Evolutionary conservation across 2,329 filamentous ascomycete species (phyloP).

Genomic region (Balansia obtecta): DNA sequence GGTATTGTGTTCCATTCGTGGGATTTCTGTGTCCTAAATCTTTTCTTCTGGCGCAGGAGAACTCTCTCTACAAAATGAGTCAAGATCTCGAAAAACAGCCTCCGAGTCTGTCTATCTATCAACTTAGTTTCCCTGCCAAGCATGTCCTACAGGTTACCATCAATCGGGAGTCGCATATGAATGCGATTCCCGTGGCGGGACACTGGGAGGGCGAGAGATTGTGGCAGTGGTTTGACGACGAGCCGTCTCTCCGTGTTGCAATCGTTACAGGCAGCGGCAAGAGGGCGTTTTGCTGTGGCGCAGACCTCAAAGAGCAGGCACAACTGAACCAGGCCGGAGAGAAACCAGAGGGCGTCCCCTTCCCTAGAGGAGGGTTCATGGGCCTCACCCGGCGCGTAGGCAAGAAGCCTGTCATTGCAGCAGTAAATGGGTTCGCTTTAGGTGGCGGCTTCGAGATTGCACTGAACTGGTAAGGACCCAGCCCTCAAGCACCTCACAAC

Average conservation of each 20-base stretch:
- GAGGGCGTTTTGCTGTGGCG: conserved; percentile 41
- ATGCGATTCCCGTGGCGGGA: conserved; percentile 28
- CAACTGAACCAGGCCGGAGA: conserved; percentile 16
- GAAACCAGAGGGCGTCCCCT: conserved; percentile 2
- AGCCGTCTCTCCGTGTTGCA: conserved; percentile 33
- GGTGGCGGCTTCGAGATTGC: conserved; percentile 46
- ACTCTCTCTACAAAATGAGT: conserved; percentile 4
- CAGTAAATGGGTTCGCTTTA: conserved; percentile 44
- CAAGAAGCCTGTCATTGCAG: conserved; percentile 48
- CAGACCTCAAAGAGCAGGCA: conserved; percentile 36
- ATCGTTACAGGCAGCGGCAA: conserved; percentile 39
- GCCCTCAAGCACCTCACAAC: no score
- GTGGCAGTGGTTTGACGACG: conserved; percentile 40
- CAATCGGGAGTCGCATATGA: conserved; percentile 35
- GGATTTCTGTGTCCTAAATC: no score
- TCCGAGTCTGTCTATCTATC: conserved; percentile 8
- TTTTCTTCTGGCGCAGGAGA: no score
- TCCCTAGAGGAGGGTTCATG: conserved; percentile 28
- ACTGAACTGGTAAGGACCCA: conserved; percentile 33
- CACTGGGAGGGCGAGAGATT: conserved; percentile 36
- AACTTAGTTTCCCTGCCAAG: conserved; percentile 31
- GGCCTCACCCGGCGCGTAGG: conserved; percentile 42
- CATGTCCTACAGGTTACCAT: conserved; percentile 40
- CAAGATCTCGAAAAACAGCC: conserved; percentile 8
- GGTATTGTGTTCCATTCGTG: no score